Conservation (phyloP, 2,329 filamentous ascomycete species). For the Talaromyces sp. region DNA sequence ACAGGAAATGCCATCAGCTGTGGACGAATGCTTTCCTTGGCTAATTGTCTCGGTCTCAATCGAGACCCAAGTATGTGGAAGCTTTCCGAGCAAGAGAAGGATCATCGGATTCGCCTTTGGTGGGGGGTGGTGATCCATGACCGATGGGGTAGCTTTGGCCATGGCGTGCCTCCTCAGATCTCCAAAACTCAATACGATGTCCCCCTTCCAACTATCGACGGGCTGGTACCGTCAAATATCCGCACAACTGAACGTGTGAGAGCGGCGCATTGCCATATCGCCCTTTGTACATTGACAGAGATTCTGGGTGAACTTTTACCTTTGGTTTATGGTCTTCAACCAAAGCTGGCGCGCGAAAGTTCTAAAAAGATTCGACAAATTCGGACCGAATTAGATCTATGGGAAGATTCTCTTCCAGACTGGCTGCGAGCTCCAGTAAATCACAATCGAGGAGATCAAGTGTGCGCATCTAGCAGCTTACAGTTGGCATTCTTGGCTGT, state of each 20-base stretch:
- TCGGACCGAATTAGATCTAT: slow-evolving; percentile 48
- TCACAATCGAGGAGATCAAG: slow-evolving; percentile 33
- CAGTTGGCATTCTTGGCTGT: slow-evolving; percentile 49
- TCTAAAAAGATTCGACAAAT: slow-evolving; percentile 50
- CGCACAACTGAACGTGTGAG: slow-evolving; percentile 45
- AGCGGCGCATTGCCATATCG: slow-evolving; percentile 56
- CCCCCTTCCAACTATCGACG: slow-evolving; percentile 53
- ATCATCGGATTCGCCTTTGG: slow-evolving; percentile 56
- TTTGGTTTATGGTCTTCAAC: slow-evolving; percentile 50
- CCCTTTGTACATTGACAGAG: slow-evolving; percentile 55
- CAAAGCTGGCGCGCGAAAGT: slow-evolving; percentile 46
- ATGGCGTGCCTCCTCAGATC: slow-evolving; percentile 59
- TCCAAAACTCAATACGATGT: slow-evolving; percentile 59
- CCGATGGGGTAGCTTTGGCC: slow-evolving; percentile 60
- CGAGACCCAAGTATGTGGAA: slow-evolving; percentile 59
- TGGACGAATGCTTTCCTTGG: slow-evolving; percentile 56
- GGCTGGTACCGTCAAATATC: slow-evolving; percentile 40
- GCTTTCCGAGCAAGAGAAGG: slow-evolving; percentile 54
- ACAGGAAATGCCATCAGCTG: slow-evolving; percentile 61
- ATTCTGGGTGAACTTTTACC: slow-evolving; percentile 50
- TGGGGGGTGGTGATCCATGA: slow-evolving; percentile 62
- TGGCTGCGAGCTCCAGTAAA: slow-evolving; percentile 43
- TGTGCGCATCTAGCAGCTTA: slow-evolving; percentile 48
- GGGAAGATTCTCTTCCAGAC: slow-evolving; percentile 49
- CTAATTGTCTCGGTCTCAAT: slow-evolving; percentile 60